These are phyloP conservation scores for Xylaria sp. DNA, from an alignment of 2,329 filamentous ascomycete genomes.

Conservation along the genomic window DNA sequence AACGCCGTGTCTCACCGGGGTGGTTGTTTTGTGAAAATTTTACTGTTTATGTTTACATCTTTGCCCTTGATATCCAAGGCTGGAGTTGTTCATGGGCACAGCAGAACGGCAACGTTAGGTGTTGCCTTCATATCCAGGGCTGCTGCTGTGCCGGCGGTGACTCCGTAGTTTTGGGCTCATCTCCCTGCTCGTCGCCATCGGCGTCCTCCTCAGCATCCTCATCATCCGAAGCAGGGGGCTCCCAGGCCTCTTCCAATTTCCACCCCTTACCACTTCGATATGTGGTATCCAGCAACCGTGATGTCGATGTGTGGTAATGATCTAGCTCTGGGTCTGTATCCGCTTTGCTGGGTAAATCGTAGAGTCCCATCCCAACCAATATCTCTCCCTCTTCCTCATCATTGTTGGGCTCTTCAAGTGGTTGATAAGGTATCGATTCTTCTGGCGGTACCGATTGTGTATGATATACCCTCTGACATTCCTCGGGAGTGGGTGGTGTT, in stretches of 20 bases:
- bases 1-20: slow-evolving; percentile 15
- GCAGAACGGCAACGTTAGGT: slow-evolving; percentile 17
- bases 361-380: slow-evolving; percentile 84
- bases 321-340: slow-evolving; percentile 62
- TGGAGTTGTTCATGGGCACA: slow-evolving; percentile 39
- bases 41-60: slow-evolving; percentile 31
- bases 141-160: slow-evolving; percentile 47
- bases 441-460: slow-evolving; percentile 61
- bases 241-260: slow-evolving; percentile 85
- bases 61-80: slow-evolving; percentile 13
- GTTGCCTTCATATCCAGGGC: slow-evolving; percentile 42
- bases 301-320: slow-evolving; percentile 66
- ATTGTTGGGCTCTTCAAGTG: slow-evolving; percentile 63
- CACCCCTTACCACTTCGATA: slow-evolving; percentile 74
- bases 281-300: slow-evolving; percentile 64
- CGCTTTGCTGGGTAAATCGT: slow-evolving; percentile 74
- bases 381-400: slow-evolving; percentile 73
- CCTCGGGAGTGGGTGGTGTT: slow-evolving; percentile 69
- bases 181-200: slow-evolving; percentile 54
- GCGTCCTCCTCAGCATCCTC: slow-evolving; percentile 66
- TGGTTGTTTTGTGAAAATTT: slow-evolving; percentile 27
- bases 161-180: slow-evolving; percentile 48
- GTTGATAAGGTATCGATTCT: slow-evolving; percentile 61
- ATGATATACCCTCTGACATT: slow-evolving; percentile 65
- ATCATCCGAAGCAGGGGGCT: slow-evolving; percentile 68